A percentile compares a stretch with the other conserved stretches of the same genome.
These are phyloP conservation scores for Heracleum sosnowskyi DNA, from an alignment of 129 eudicot species.

Conservation along the genomic window DNA sequence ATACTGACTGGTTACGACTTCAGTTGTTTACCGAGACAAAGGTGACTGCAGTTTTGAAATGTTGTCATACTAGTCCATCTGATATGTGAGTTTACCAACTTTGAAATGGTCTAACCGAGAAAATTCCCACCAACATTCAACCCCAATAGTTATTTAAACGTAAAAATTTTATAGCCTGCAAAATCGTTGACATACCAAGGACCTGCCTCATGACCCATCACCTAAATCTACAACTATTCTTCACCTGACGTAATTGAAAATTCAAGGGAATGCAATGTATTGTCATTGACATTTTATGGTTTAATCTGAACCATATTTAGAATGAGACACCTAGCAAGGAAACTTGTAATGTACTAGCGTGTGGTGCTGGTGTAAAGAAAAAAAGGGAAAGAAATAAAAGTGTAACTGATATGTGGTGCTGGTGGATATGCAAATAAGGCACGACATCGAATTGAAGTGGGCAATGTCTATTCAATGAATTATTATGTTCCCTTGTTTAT, in stretches of 20 bases:
- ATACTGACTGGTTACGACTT: background rate
- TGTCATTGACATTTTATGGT: background rate
- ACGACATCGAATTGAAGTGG: background rate
- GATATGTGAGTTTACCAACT: background rate
- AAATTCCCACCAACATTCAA: background rate
- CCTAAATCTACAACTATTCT: background rate
- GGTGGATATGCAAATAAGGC: slow-evolving; percentile 1
- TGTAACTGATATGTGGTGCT: slow-evolving; percentile 7
- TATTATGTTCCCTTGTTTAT: too few relatives aligned
- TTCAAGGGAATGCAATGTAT: background rate
- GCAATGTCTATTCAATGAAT: background rate
- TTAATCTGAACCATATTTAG: background rate
- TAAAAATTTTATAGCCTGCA: background rate
- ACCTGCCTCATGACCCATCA: background rate
- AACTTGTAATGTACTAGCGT: background rate
- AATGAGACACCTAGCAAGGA: background rate
- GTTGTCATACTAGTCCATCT: background rate
- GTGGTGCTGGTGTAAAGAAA: background rate
- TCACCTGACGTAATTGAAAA: background rate
- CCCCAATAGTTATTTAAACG: background rate
- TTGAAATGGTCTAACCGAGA: background rate
- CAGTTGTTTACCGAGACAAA: background rate
- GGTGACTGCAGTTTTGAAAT: too few relatives aligned
- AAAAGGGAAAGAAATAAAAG: too few relatives aligned
- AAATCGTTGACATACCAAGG: background rate